Evolutionary conservation across 1,284 basidiomycete species (phyloP).

Genomic region (Moesziomyces sp.): DNA sequence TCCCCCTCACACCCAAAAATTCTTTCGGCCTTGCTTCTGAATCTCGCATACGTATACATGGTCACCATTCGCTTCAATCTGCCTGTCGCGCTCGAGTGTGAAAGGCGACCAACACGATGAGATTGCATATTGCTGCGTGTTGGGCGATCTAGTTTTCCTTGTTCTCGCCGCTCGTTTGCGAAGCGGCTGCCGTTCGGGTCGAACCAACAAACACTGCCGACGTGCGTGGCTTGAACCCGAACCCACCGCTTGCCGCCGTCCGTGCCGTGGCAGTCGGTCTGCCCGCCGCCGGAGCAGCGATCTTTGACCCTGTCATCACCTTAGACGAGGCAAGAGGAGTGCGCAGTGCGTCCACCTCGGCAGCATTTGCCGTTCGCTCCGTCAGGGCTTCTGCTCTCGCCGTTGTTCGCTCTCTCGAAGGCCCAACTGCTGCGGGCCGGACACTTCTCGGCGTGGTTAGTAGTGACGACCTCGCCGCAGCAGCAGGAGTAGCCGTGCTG

Average conservation of each 20-base stretch:
- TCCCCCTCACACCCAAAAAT: background rate
- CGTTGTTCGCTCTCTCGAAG: background rate
- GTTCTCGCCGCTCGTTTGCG: constrained; percentile 13
- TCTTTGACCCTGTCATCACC: constrained; percentile 1
- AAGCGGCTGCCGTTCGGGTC: background rate
- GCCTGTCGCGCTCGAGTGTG: background rate
- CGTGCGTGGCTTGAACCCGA: constrained; percentile 34
- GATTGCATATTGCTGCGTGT: background rate
- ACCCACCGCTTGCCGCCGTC: constrained; percentile 10
- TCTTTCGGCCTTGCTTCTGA: no score
- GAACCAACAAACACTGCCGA: constrained; percentile 27
- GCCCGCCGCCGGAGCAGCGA: background rate
- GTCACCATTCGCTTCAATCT: constrained; percentile 2
- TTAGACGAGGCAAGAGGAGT: no score
- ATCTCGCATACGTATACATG: no score
- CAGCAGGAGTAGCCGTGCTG: constrained; percentile 4
- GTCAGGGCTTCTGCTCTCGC: background rate
- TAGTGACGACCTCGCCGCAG: background rate
- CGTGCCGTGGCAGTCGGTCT: constrained; percentile 8
- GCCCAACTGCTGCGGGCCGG: no score
- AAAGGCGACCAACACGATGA: background rate
- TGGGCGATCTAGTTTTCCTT: constrained; percentile 20
- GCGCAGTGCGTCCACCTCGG: background rate
- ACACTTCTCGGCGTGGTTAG: constrained; percentile 1
- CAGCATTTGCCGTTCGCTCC: constrained; percentile 1